Percentiles rank a stretch among this genome's conserved stretches.
These are phyloP conservation scores for Lentinula guzmanii DNA, from an alignment of 768 basidiomycete species.

Conservation along the genomic window DNA sequence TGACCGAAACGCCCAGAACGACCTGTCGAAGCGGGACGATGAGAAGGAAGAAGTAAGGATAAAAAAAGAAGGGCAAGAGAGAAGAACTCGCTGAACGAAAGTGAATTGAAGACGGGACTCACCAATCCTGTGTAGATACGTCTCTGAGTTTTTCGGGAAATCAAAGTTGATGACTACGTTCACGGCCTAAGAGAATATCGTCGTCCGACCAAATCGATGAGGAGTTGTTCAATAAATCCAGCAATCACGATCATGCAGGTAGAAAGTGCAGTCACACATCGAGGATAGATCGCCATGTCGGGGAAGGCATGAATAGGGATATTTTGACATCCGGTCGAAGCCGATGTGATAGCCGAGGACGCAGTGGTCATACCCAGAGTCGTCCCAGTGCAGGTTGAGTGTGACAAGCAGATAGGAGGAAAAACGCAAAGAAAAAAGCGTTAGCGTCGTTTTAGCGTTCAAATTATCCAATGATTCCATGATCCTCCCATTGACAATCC, in stretches of 20 bases:
- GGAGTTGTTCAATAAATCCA: not conserved
- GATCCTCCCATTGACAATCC: not conserved
- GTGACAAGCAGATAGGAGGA: no score
- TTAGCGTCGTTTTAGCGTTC: no score
- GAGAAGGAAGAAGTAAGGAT: not conserved
- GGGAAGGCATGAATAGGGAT: no score
- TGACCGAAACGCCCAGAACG: conserved; percentile 98
- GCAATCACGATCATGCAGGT: no score
- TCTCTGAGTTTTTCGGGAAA: conserved; percentile 98
- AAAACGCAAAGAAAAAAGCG: no score
- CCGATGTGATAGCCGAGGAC: no score
- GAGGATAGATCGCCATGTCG: no score
- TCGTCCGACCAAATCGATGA: not conserved
- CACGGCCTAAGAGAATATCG: conserved; percentile 58
- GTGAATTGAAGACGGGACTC: not conserved
- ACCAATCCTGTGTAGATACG: conserved; percentile 90
- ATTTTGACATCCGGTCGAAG: no score
- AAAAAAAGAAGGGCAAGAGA: not conserved
- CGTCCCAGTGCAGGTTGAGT: no score
- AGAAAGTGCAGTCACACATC: no score
- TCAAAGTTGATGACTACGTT: conserved; percentile 99
- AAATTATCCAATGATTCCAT: no score
- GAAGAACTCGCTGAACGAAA: not conserved
- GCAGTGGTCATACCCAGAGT: no score
- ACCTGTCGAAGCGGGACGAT: conserved; percentile 32